Evolutionary conservation across 148 eudicot species (phyloP), one percentile per base, ranked within the genome.

Genomic region (Nepenthes gracilis): DNA sequence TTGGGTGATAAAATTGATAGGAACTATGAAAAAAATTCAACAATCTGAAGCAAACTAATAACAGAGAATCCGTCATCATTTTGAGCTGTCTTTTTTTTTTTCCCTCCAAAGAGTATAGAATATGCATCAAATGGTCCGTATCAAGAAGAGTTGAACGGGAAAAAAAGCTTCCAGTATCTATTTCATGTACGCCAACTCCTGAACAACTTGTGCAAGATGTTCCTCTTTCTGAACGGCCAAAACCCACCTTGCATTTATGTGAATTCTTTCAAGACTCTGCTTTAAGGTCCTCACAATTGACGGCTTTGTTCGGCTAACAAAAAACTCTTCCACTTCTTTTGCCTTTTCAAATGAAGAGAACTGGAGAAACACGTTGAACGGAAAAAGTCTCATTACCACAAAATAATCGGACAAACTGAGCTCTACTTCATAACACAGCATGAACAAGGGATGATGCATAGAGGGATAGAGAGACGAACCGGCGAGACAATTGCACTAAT

Each of bases 201-300:
- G 75, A 65, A 88, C 81, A 56, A 73, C 75, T 56, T 79, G 74
- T 0, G 79, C 66, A 43, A 93, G 85, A 57, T 71, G 67, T 13
- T 81, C 77, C 65, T 93, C 98, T 12, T 77, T 79, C 62, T 75
- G 78, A 72, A 93, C 67, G 66, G 85, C 77, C 70, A 82, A 64
- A 55, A 86, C 87, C 98, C 98, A 93, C 49, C 78, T 72, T 14
- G 91, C 84, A 62, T 93, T 88, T 53, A 88, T 84, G 55, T 82
- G 80, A 64, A 93, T 80, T 54, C 87, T 75, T 79, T 93, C 98
- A 10, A 93, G 64, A 80, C 98, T 93, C 75, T 93, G 98, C 76
- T 74, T 93, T 78, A 93, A 67, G 33, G 96, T 88, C 73, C 98
- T 82, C 35, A 77, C 81, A 36, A 93, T 84, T 62, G 82, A 58